These are phyloP conservation scores for Ambrosia trifida DNA, from an alignment of 129 eudicot genomes.

Conservation along the genomic window DNA sequence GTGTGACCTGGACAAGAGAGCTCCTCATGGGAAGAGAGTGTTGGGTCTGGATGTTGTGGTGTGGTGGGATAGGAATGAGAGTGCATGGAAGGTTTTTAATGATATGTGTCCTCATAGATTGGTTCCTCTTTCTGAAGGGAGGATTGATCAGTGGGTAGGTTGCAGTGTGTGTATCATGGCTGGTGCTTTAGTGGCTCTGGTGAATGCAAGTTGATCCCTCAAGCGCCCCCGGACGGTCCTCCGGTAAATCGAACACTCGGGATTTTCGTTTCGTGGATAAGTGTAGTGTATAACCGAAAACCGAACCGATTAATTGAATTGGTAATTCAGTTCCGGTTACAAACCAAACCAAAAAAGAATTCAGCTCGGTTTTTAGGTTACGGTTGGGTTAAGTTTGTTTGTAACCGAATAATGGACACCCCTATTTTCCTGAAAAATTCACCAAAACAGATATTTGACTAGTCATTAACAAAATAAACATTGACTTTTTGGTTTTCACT, in stretches of 20 bases:
- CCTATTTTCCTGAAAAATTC: no score
- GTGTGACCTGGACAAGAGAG: conserved; percentile 35
- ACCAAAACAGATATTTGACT: no score
- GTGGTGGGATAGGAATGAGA: conserved; percentile 81
- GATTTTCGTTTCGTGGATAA: no score
- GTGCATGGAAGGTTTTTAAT: conserved; percentile 80
- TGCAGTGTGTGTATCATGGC: conserved; percentile 91
- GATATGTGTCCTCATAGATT: conserved; percentile 84
- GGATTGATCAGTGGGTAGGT: conserved; percentile 57
- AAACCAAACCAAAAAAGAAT: no score
- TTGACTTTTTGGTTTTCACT: no score
- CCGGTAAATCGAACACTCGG: conserved; percentile 39
- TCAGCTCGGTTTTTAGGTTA: no score
- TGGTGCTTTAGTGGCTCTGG: conserved; percentile 90
- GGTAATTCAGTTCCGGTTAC: no score
- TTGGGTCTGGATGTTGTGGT: conserved; percentile 75
- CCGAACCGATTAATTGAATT: no score
- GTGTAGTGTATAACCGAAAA: no score
- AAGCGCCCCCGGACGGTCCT: conserved; percentile 70
- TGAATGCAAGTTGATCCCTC: conserved; percentile 43
- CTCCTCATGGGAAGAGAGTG: conserved; percentile 70
- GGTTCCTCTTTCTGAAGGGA: conserved; percentile 84
- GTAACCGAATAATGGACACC: no score
- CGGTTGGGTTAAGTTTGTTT: no score
- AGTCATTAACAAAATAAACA: no score